A percentile compares a stretch with the other conserved stretches of the same genome.
Conservation (phyloP, 441 rosid genomes). For the Arabidopsis lyrata region DNA sequence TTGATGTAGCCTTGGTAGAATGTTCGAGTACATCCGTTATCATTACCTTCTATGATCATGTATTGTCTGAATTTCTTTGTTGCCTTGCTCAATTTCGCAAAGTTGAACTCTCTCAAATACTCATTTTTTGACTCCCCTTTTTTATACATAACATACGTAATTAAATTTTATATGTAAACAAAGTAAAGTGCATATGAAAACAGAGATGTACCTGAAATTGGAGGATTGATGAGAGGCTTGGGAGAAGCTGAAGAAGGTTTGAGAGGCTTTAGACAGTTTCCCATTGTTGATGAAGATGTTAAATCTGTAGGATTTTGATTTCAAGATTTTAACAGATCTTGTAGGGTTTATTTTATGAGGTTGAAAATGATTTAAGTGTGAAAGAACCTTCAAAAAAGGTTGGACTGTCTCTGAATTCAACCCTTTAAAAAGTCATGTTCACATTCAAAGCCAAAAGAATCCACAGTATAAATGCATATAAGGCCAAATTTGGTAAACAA, state of each 20-base stretch:
- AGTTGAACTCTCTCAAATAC: conserved; percentile 28
- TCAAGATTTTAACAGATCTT: conserved; percentile 7
- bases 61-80: conserved; percentile 18
- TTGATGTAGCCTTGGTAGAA: conserved; percentile 25
- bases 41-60: background rate
- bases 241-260: conserved; percentile 4
- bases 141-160: background rate
- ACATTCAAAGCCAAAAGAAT: conserved; percentile 2
- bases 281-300: conserved; percentile 30
- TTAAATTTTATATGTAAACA: conserved; percentile 8
- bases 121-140: conserved; percentile 2
- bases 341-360: conserved; percentile 1
- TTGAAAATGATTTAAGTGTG: conserved; percentile 27
- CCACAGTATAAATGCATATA: background rate
- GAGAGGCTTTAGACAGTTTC: conserved; percentile 26
- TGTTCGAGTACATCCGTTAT: background rate
- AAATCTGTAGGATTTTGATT: conserved; percentile 1
- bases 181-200: background rate
- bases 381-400: conserved; percentile 9
- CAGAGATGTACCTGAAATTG: conserved; percentile 25
- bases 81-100: conserved; percentile 24
- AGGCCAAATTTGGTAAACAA: background rate
- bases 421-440: conserved; percentile 17
- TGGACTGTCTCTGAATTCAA: conserved; percentile 15
- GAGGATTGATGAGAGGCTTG: conserved; percentile 23